A percentile compares a stretch with the other conserved stretches of the same genome.
These are phyloP conservation scores for Fusarium udum DNA, from an alignment of 2,329 filamentous ascomycete species.

Conservation along the genomic window DNA sequence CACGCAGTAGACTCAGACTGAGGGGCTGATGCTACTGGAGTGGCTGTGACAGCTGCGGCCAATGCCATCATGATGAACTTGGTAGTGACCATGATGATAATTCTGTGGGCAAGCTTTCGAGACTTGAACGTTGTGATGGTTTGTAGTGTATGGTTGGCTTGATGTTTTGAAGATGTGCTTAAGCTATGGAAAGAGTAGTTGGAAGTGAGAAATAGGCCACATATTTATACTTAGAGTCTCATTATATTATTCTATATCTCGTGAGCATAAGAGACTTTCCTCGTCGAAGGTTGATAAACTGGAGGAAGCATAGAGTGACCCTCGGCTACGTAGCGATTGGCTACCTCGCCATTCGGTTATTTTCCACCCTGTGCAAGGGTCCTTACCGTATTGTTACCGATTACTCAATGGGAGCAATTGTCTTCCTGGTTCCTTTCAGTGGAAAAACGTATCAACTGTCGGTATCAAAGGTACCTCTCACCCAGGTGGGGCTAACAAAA, in stretches of 20 bases:
- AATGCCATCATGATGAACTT: neutral
- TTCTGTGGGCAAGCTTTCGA: neutral
- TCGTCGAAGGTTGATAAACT: neutral
- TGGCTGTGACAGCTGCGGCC: neutral
- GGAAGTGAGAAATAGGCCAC: too few relatives aligned
- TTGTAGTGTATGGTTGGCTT: too few relatives aligned
- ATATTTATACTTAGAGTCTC: neutral
- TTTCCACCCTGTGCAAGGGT: fast-evolving
- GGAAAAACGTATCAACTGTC: neutral
- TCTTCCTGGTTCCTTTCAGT: neutral
- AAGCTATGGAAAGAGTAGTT: neutral
- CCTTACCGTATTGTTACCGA: neutral
- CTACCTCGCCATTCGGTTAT: neutral
- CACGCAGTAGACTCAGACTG: neutral
- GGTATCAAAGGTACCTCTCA: neutral
- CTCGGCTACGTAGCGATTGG: neutral
- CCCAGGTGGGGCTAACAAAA: neutral
- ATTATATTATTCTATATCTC: neutral
- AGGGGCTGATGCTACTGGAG: neutral
- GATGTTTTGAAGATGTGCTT: neutral
- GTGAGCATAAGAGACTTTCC: neutral
- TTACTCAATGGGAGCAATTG: neutral
- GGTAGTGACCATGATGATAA: neutral
- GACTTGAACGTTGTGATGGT: too few relatives aligned
- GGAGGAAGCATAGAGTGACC: neutral